Conservation (phyloP, 805 yeast genomes). For the Zygosaccharomyces bailii region DNA sequence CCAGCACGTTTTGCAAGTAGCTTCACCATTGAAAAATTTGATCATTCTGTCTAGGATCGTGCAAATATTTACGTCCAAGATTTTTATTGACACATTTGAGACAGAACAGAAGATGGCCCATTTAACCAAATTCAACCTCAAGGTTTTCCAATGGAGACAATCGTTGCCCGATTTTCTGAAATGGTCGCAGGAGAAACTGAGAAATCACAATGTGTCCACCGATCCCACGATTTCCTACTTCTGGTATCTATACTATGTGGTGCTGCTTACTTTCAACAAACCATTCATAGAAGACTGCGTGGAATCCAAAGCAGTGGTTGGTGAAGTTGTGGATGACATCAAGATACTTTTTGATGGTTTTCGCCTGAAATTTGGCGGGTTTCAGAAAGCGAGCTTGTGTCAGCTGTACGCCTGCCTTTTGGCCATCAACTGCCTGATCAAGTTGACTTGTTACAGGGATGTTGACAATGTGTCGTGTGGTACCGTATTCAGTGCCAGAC, state of each 20-base stretch:
- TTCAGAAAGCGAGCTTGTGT: constrained; percentile 28
- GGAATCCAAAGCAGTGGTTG: constrained; percentile 28
- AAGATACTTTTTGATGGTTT: constrained; percentile 31
- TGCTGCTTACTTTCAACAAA: constrained; percentile 54
- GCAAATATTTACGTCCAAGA: constrained; percentile 36
- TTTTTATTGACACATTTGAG: constrained; percentile 35
- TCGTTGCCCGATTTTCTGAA: constrained; percentile 46
- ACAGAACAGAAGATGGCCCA: constrained; percentile 38
- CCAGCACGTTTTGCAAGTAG: constrained; percentile 32
- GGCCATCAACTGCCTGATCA: constrained; percentile 31
- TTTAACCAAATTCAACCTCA: constrained; percentile 43
- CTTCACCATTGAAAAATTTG: constrained; percentile 41
- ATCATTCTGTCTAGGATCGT: constrained; percentile 42
- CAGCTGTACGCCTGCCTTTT: constrained; percentile 36
- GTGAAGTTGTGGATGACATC: constrained; percentile 32
- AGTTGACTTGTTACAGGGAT: constrained; percentile 20
- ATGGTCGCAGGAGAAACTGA: constrained; percentile 46
- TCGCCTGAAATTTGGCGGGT: constrained; percentile 24
- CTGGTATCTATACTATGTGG: constrained; percentile 56
- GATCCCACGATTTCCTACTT: constrained; percentile 54
- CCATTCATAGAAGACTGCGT: constrained; percentile 50
- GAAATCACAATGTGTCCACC: constrained; percentile 40
- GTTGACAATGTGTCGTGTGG: constrained; percentile 4
- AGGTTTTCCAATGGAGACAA: constrained; percentile 51
- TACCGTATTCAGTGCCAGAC: constrained; percentile 1